A percentile compares a stretch with the other conserved stretches of the same genome.
Evolutionary conservation across 1,139 yeast genomes (phyloP).

Genomic region (Pichia sp.): DNA sequence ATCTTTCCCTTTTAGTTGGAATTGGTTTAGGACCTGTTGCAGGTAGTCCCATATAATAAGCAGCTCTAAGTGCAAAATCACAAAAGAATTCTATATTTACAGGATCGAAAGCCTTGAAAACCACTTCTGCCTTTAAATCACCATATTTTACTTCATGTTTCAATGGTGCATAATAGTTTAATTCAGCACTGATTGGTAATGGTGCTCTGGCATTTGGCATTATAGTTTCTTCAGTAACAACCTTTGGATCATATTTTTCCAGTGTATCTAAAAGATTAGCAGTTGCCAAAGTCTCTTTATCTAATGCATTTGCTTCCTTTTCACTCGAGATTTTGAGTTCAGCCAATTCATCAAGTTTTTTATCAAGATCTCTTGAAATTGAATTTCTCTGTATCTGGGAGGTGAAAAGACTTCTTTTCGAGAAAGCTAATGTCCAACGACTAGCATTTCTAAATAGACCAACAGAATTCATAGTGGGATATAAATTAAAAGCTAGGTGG

Average conservation of each 20-base stretch:
- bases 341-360: constrained; percentile 23
- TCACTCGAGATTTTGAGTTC: constrained; percentile 18
- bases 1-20: constrained; percentile 70
- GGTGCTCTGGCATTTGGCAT: constrained; percentile 38
- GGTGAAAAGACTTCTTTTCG: neutral
- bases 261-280: constrained; percentile 25
- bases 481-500: no score
- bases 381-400: neutral
- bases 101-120: constrained; percentile 65
- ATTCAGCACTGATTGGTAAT: constrained; percentile 74
- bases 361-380: constrained; percentile 14
- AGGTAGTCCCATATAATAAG: constrained; percentile 84
- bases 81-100: constrained; percentile 66
- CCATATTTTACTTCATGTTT: constrained; percentile 63
- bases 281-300: constrained; percentile 16
- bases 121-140: constrained; percentile 62
- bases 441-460: neutral
- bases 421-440: neutral
- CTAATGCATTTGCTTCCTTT: constrained; percentile 12
- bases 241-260: constrained; percentile 36
- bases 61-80: constrained; percentile 86
- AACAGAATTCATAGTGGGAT: neutral
- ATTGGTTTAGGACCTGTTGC: constrained; percentile 61
- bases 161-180: constrained; percentile 77
- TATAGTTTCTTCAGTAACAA: constrained; percentile 31